Evolutionary conservation across 2,329 filamentous ascomycete genomes (phyloP), one percentile per base, ranked within the genome.

Genomic region (Juglanconis sp.): DNA sequence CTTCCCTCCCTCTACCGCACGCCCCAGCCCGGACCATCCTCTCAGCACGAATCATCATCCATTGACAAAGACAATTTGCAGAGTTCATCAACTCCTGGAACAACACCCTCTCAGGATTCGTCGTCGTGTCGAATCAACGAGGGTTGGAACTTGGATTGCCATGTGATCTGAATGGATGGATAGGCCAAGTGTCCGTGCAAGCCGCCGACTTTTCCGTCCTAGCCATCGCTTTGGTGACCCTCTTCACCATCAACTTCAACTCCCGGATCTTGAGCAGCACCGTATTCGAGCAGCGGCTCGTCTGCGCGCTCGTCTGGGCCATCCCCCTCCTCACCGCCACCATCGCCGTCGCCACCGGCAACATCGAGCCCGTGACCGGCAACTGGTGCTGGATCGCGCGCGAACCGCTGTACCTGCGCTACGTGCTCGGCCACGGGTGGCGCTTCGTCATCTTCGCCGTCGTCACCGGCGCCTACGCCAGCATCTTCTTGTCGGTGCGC

Each of bases 301-400:
- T 60, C 6, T 63, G 60, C 40, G 53, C 49, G 35, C 50, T 56
- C 10, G 53, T 63, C 31, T 63, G 60, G 60, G 52, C 34, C 10
- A 15, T 63, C 11, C 60, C 60, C 17, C 53, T 56, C 35, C 32
- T 60, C 53, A 63, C 60, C 10, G 59, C 54, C 4, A 54, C 55
- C 17, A 42, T 61, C 9, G 59, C 59, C 36, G 31, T 61, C 11
- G 50, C 57, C 13, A 53, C 34, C 6, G 17, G 52, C 35, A 57
- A 61, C 34, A 61, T 61, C 35, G 59, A 50, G 55, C 59, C 59
- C 31, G 55, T 58, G 35, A 58, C 54, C n/a, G 59, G 59, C 30
- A 61, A 61, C 55, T 61, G 59, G 59, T 61, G 59, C 55, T 61
- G 59, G 59, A 61, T 61, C 59, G 42, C 59, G 31, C 54, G 47